These are phyloP conservation scores for Brassica nigra DNA, from an alignment of 345 rosid genomes.

Conservation along the genomic window DNA sequence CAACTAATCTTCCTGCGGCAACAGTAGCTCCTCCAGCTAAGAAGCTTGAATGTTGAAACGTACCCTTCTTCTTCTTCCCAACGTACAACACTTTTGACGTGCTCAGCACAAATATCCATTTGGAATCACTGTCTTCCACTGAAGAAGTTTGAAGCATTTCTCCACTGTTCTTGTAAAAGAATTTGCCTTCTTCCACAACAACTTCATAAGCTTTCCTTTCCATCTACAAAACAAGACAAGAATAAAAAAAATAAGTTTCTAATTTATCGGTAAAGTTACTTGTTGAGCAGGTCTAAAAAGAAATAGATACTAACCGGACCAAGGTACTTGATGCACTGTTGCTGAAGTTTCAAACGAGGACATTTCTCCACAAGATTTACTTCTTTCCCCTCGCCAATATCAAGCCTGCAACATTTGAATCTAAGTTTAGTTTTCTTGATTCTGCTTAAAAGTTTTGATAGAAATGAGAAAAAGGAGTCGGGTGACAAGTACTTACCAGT, in stretches of 20 bases:
- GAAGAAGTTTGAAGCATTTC: slow-evolving; percentile 58
- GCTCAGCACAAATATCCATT: slow-evolving; percentile 95
- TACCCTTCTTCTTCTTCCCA: slow-evolving; percentile 81
- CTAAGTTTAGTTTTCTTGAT: slow-evolving; percentile 22
- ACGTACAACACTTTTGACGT: slow-evolving; percentile 71
- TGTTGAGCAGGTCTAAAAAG: slow-evolving; percentile 6
- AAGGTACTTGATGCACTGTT: slow-evolving; percentile 92
- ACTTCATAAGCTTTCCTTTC: slow-evolving; percentile 88
- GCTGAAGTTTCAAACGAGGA: slow-evolving; percentile 73
- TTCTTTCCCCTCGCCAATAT: slow-evolving; percentile 94
- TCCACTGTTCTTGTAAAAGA: slow-evolving; percentile 65
- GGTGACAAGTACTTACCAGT: slow-evolving; percentile 63
- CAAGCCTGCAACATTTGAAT: slow-evolving; percentile 65
- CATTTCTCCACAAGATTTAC: slow-evolving; percentile 72
- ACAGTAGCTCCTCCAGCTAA: slow-evolving; percentile 88
- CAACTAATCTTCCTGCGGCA: slow-evolving; percentile 80
- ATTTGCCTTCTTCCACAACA: slow-evolving; percentile 63
- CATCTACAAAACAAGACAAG: slow-evolving; percentile 49
- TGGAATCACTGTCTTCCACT: slow-evolving; percentile 49
- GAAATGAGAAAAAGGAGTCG: not conserved
- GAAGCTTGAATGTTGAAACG: slow-evolving; percentile 92
- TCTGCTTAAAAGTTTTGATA: not conserved
- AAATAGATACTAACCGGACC: slow-evolving; percentile 66
- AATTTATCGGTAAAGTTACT: slow-evolving; percentile 3
- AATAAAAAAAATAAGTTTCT: slow-evolving; percentile 27